Base-by-base conservation (phyloP, 345 rosid genomes). In the Geranium brycei region DNA sequence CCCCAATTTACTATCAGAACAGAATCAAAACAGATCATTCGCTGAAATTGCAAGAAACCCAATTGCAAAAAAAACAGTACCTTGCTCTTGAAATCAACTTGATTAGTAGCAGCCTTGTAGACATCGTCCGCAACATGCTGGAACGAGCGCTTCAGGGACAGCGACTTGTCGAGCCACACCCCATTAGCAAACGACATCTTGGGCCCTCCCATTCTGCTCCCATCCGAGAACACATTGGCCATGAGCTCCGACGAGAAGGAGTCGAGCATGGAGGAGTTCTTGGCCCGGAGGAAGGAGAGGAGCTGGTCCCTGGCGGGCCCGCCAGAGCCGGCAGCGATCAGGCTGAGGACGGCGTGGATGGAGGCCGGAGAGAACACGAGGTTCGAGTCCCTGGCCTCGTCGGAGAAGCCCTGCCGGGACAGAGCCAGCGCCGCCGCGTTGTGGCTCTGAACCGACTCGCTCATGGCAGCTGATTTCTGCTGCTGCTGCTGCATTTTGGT, bases 251-350 rank as follows among this genome's bases (percentile, higher is more conserved):
- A 68, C 15, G 66, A 62, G 4, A 73, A 64, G 23, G 65, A 18
- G 65, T 60, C 57, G 66, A 68, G 72, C 15, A 64, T 35, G 28
- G 60, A 64, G 59, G 32, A 13, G 62, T 65, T 31, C 62, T 64
- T 73, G 66, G 69, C 19, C 62, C 55, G 53, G 72, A 72, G 76
- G 68, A 67, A 72, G 11, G 76, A 63, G 31, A 72, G 64, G 31
- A 74, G 58, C 67, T 63, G 61, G n/a, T 69, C 65, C 57, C 4
- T 59, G 15, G 60, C 57, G 61, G 64, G 19, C 38, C 72, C 66
- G 4, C n/a, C 18, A 14, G 74, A 18, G 18, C 71, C 72, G 6
- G 71, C 64, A 23, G 74, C 53, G 4, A 60, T 18, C 66, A 75
- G 23, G 71, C 70, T 53, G 18, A 74, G 61, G 17, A 64, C 59